Evolutionary conservation across 1,139 yeast species (phyloP), one percentile per base, ranked within the genome.

Genomic region (Petasospora fabianii): DNA sequence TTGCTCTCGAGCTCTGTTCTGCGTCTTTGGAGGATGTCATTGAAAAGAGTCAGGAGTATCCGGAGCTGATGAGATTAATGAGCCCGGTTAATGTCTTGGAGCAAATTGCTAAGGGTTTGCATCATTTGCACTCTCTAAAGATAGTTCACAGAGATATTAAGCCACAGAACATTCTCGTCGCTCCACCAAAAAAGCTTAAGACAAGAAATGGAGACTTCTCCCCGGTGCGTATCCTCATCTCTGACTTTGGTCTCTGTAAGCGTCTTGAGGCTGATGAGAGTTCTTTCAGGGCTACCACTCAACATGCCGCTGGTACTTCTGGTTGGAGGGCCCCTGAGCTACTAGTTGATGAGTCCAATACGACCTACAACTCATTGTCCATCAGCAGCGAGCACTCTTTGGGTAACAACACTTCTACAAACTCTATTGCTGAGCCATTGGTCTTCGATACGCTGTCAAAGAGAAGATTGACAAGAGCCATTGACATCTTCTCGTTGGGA

Each of bases 271-370:
- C 80, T 14, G 97, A 88, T 52, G 97, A 92, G 60, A 84, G 96
- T 2, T 86, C 96, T 7, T 92, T 92, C 60, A 74, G 92, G 48
- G 95, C 97, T 0, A 90, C 96, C 1, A 81, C 92, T 1, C 88
- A 88, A 22, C 84, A 87, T 55, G 95, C 95, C 10, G 96, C 97
- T 0, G 99, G 99, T 3, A 92, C 98, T 0, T 77, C 92, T 7
- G 99, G 99, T 2, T 92, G 98, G 98, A 75, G 97, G 51, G 97
- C 98, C 0, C 98, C 98, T 0, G 99, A 92, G 57, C 66, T 92
- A 27, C 64, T 86, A 30, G 66, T 77, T 28, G 76, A 66, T 22
- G 66, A 60, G 51, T 28, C 42, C 28, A 30, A 35, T 40, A n/a
- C 48, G 14, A 30, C 39, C 22, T 40, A 34, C 36, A 39, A 43